Conservation (phyloP, 768 basidiomycete genomes). For the Russula sp. region DNA sequence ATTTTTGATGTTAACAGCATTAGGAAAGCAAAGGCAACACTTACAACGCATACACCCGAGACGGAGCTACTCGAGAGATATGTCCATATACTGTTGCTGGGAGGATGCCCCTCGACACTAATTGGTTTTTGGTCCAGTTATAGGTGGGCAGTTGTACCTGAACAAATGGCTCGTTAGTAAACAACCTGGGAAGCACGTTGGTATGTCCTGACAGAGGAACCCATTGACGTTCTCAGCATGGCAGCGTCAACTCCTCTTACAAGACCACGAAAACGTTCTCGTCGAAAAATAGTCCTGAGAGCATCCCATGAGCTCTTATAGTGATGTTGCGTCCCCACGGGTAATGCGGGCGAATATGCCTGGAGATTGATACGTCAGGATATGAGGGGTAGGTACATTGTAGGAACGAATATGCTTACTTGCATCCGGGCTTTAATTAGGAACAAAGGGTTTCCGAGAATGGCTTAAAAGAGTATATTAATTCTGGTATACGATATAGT, state of each 20-base stretch:
- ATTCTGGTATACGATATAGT: not conserved
- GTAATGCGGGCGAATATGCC: conserved; percentile 93
- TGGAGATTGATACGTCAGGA: conserved; percentile 32
- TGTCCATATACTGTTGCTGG: conserved; percentile 78
- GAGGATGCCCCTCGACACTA: conserved; percentile 65
- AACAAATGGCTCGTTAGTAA: conserved; percentile 12
- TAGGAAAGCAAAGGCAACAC: conserved; percentile 35
- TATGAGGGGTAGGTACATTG: conserved; percentile 5
- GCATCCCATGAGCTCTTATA: conserved; percentile 87
- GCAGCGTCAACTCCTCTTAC: conserved; percentile 92
- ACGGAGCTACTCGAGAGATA: conserved; percentile 86
- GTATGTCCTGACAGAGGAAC: conserved; percentile 68
- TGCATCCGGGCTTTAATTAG: conserved; percentile 98
- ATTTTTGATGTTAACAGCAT: conserved; percentile 8
- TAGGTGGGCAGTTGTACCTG: conserved; percentile 95
- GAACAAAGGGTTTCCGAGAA: conserved; percentile 86
- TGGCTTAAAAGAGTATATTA: conserved; percentile 43
- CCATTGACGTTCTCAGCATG: conserved; percentile 91
- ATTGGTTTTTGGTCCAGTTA: conserved; percentile 83
- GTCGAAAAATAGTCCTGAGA: conserved; percentile 68
- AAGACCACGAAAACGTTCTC: conserved; percentile 77
- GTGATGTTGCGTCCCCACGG: conserved; percentile 91
- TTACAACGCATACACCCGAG: conserved; percentile 88
- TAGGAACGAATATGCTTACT: conserved; percentile 39
- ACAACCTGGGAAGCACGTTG: not conserved